Percentiles rank a stretch among this genome's conserved stretches.
Evolutionary conservation across 2,329 filamentous ascomycete genomes (phyloP).

Genomic region (Mycosphaerella sp.): DNA sequence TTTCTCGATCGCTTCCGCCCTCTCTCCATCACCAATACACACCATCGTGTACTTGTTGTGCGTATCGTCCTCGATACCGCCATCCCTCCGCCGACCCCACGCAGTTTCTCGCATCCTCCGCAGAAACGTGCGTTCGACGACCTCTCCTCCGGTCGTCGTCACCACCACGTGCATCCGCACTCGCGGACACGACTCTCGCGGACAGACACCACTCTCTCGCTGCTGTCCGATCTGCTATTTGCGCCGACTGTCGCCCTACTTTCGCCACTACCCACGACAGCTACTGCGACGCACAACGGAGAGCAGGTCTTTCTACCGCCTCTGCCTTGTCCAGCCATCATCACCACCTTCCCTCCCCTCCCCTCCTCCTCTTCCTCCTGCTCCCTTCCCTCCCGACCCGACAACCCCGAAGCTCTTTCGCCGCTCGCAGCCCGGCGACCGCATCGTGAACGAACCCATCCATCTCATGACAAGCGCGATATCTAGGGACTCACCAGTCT

Average conservation of each 20-base stretch:
- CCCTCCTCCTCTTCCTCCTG: too few relatives aligned
- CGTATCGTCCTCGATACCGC: not conserved
- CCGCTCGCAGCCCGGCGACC: constrained; percentile 3
- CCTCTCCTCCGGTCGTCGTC: not conserved
- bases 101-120: not conserved
- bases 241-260: not conserved
- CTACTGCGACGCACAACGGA: constrained; percentile 2
- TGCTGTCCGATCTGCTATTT: constrained; percentile 2
- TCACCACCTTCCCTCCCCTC: not conserved
- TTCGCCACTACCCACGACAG: constrained; percentile 13
- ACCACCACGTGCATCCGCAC: not conserved
- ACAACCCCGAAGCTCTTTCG: not conserved
- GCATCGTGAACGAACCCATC: constrained; percentile 8
- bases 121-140: not conserved
- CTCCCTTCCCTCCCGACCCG: too few relatives aligned
- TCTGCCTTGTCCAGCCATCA: not conserved
- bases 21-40: not conserved
- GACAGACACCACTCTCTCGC: not conserved
- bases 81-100: not conserved
- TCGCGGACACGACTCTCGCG: not conserved
- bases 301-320: constrained; percentile 5
- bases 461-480: constrained; percentile 58
- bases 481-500: constrained; percentile 46
- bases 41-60: not conserved
- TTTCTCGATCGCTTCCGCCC: not conserved